Base-by-base conservation (phyloP, 1,139 yeast species). In the Sugiyamaella novakii region DNA sequence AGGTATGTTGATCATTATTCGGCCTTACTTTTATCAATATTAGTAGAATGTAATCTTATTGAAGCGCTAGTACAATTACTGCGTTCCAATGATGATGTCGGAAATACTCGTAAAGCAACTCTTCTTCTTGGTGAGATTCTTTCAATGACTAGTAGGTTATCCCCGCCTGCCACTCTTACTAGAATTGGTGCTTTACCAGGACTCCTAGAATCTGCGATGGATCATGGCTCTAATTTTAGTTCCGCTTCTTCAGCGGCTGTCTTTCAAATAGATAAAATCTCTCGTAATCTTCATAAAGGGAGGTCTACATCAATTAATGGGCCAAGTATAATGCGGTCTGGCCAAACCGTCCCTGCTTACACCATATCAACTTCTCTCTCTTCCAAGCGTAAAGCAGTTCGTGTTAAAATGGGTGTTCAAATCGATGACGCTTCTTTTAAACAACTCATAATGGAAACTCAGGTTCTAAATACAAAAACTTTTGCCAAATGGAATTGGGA, bases 401-500 rank as follows among this genome's bases (percentile, higher is more conserved):
- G 72, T 43, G 71, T 75, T 8, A 72, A 73, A 38, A 66, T 79
- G 46, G 77, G 79, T 5, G 73, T 74, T 27, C 74, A 77, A 44
- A 73, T 85, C 27, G 95, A 87, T 59, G 97, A 89, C 51, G 57
- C 72, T 0, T 84, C 83, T 43, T 80, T 91, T 59, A 83, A 85
- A 58, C 75, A 77, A 49, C 72, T 87, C 70, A 73, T 92, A 5
- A 70, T 72, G 35, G 83, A 83, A 44, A 81, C 96, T 0, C 81
- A 77, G 55, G 89, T 92, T 1, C 66, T 88, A 39, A 77, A 84
- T 5, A 82, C 95, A 0, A 92, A 91, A 62, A 88, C 84, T 47
- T 89, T 77, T 61, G 74, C 81, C 3, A 83, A 81, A 46, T 94
- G 99, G 99, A 84, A 89, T 61, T 91, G 98, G 96, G 78, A 77